Evolutionary conservation across 2,329 filamentous ascomycete species (phyloP), one percentile per base, ranked within the genome.

Genomic region (Fusarium pseudonygamai): DNA sequence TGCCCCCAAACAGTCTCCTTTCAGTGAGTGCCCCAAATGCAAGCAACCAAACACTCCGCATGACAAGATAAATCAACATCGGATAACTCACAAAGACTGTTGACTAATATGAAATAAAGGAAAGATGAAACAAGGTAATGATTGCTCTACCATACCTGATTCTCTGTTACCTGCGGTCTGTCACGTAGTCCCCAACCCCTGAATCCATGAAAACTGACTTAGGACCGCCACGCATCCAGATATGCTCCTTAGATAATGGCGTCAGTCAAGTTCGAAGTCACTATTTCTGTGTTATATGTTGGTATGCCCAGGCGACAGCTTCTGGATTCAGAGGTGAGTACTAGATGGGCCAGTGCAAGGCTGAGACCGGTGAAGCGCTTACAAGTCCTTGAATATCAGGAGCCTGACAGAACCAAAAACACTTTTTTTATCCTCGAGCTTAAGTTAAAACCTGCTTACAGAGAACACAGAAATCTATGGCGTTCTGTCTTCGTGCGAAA

Each of bases 21-120:
- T 26, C 47, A 8, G 30, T 12, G 16, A 34, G 12, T 0, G 5
- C 10, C 20, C 16, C 10, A 18, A 16, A 49, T n/a, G 10, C 30
- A 34, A 50, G 30, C 12, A 12, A 50, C 16, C 7, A 34, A 50
- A 11, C 47, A 50, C 30, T 50, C 30, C 4, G 3, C 16, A 10
- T 24, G 7, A 18, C 20, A 22, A 26, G 43, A 13, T 6, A 22
- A n/a, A 11, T 10, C 11, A 13, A 34, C 20, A 14, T n/a, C 22
- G 7, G 22, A 8, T 1, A 14, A 16, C 10, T 13, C 14, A n/a
- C 47, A 13, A 14, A 34, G 12, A 13, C 3, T 1, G 1, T 46
- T 22, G 3, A 3, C 1, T 7, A 1, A 1, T 3, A 22, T 28
- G 45, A 11, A 11, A 7, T 1, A 47, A 22, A 47, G 1, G 14